These are phyloP conservation scores for Candida gigantensis DNA, from an alignment of 1,139 yeast genomes.

Conservation along the genomic window DNA sequence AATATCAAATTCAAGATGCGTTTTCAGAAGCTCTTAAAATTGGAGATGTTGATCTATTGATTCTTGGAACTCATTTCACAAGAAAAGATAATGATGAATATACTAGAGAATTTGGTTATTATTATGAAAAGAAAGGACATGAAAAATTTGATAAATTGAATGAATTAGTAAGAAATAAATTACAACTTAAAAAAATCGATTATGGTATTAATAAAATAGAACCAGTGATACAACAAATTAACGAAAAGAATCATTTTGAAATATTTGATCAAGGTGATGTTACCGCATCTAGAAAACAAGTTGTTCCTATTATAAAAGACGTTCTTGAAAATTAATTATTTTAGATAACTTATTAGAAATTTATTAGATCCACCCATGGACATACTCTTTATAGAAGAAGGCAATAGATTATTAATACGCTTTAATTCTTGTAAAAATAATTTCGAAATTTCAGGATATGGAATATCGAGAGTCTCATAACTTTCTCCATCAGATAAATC, in stretches of 20 bases:
- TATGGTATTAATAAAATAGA: constrained; percentile 18
- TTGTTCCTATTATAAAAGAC: constrained; percentile 63
- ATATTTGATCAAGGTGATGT: constrained; percentile 55
- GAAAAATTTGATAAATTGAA: constrained; percentile 26
- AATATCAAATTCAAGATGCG: constrained; percentile 38
- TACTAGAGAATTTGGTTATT: constrained; percentile 58
- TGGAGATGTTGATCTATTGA: constrained; percentile 50
- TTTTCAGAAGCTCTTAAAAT: constrained; percentile 36
- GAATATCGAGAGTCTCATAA: constrained; percentile 36
- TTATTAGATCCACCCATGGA: constrained; percentile 12
- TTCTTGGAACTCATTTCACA: constrained; percentile 64
- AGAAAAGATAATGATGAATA: constrained; percentile 42
- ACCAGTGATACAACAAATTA: constrained; percentile 15
- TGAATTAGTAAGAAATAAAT: constrained; percentile 25
- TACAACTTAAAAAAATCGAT: constrained; percentile 29
- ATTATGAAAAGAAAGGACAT: constrained; percentile 22
- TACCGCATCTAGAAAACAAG: constrained; percentile 77
- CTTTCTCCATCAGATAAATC: constrained; percentile 26
- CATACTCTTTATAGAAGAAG: constrained; percentile 10
- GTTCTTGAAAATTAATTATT: constrained; percentile 23
- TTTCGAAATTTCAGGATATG: constrained; percentile 22
- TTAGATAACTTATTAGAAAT: constrained; percentile 14
- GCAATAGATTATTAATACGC: constrained; percentile 21
- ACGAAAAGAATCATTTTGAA: constrained; percentile 18
- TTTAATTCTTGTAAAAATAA: constrained; percentile 26